Evolutionary conservation across 345 rosid genomes (phyloP).

Genomic region (Camelina hispida): DNA sequence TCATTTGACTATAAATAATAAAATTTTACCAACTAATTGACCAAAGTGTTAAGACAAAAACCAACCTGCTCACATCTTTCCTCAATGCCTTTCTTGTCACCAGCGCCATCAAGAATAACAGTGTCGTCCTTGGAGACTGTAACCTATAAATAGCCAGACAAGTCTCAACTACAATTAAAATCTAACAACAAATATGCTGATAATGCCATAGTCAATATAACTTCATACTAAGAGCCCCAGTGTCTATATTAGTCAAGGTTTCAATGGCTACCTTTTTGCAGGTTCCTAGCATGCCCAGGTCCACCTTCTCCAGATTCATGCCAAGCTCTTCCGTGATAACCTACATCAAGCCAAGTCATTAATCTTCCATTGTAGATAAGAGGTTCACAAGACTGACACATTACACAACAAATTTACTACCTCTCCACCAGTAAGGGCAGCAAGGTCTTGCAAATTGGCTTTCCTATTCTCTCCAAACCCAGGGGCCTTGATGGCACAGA

Average conservation of each 20-base stretch:
- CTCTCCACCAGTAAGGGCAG: conserved; percentile 64
- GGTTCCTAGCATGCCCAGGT: conserved; percentile 78
- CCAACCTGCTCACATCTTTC: conserved; percentile 89
- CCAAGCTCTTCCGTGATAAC: conserved; percentile 95
- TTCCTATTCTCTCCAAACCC: conserved; percentile 98
- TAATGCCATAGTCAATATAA: background rate
- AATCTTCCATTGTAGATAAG: background rate
- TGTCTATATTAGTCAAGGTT: background rate
- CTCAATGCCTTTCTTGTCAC: conserved; percentile 85
- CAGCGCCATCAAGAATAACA: conserved; percentile 91
- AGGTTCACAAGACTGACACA: background rate
- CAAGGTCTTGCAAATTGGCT: conserved; percentile 84
- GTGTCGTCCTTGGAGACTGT: conserved; percentile 80
- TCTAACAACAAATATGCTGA: background rate
- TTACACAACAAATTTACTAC: background rate
- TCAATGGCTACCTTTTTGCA: conserved; percentile 78
- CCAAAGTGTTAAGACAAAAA: background rate
- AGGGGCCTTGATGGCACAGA: conserved; percentile 97
- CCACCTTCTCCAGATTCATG: conserved; percentile 90
- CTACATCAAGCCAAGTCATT: conserved; percentile 42
- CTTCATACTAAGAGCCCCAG: background rate
- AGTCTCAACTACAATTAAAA: conserved; percentile 47
- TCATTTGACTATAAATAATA: background rate
- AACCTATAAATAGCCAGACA: background rate
- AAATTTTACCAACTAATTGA: background rate